Base-by-base conservation (phyloP, 208 protist species). In the Leishmania tropica region DNA sequence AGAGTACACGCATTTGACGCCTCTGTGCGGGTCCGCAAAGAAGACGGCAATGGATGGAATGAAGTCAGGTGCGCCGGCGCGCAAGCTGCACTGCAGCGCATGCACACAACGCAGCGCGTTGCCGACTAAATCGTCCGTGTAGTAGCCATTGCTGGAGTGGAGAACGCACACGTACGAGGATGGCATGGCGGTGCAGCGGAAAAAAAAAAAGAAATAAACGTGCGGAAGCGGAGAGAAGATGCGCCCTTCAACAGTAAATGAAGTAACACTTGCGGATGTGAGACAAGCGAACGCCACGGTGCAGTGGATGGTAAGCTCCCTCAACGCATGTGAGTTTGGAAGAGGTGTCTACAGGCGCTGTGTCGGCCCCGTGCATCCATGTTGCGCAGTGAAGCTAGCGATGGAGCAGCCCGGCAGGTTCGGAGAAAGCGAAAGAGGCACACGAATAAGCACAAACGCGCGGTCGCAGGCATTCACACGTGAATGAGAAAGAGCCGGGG, bases 41-140 rank as follows among this genome's bases (percentile, higher is more conserved):
- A 95, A 85, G 3, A 97, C 81, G 13, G 93, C 90, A 40, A 94
- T 82, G 37, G 85, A 81, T 5, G 90, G 90, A 37, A 93, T 80
- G 75, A 96, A 96, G 78, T 97, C 93, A 1, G 92, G 83, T 17
- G 92, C 76, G 42, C 62, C 70, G 31, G 77, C 81, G 10, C 71
- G 67, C 21, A 90, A 47, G 62, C 88, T 93, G 78, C 78, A 70
- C 62, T 90, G 88, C 64, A 96, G 21, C n/a, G 93, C 89, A 28
- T 88, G 82, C 48, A 89, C 65, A 45, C 89, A 91, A 37, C 76
- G 82, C 19, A 84, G 81, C 21, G 92, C 93, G 62, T 93, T 89
- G 2, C 80, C 79, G 54, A 94, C 77, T 15, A 96, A 83, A 28
- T 87, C 75, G 31, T 81, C 73, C 51, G 79, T 83, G 82, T 91